Percentiles rank a stretch among this genome's conserved stretches.
Evolutionary conservation across 2,329 filamentous ascomycete species (phyloP).

Genomic region (Nemania serpens): DNA sequence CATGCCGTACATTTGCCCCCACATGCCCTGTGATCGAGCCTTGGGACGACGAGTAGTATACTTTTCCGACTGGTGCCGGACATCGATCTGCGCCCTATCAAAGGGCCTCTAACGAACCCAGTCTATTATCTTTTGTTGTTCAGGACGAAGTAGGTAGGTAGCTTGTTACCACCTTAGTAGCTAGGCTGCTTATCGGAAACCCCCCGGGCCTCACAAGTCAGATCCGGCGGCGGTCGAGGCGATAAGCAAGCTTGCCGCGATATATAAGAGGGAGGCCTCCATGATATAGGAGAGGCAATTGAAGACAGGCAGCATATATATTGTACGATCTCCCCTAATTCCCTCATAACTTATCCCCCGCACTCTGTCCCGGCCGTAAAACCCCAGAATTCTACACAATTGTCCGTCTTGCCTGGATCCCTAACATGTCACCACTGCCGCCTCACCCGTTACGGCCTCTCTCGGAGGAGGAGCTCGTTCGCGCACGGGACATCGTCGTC

Average conservation of each 20-base stretch:
- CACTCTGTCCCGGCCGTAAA: neutral
- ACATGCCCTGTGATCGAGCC: conserved; percentile 13
- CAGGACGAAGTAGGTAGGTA: neutral
- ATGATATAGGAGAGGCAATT: conserved; percentile 14
- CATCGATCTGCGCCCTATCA: conserved; percentile 17
- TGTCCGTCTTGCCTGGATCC: neutral
- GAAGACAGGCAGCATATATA: conserved; percentile 4
- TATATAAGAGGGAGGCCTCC: conserved; percentile 6
- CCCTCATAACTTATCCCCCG: neutral
- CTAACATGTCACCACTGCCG: conserved; percentile 15
- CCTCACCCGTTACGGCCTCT: conserved; percentile 40
- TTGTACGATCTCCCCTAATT: neutral
- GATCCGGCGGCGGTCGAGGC: neutral
- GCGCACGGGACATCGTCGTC: conserved; percentile 36
- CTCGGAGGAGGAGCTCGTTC: conserved; percentile 35
- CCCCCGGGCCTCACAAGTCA: conserved; percentile 2
- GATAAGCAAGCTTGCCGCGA: conserved; percentile 16
- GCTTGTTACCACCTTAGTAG: too few relatives aligned
- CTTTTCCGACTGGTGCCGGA: conserved; percentile 8
- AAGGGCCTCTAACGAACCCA: neutral
- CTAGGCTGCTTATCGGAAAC: conserved; percentile 16
- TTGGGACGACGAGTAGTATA: conserved; percentile 7
- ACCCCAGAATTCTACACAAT: neutral
- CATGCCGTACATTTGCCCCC: neutral
- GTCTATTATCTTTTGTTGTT: neutral